These are phyloP conservation scores for Carex sylvatica DNA, from an alignment of 202 grass and related monocot species.

Conservation along the genomic window DNA sequence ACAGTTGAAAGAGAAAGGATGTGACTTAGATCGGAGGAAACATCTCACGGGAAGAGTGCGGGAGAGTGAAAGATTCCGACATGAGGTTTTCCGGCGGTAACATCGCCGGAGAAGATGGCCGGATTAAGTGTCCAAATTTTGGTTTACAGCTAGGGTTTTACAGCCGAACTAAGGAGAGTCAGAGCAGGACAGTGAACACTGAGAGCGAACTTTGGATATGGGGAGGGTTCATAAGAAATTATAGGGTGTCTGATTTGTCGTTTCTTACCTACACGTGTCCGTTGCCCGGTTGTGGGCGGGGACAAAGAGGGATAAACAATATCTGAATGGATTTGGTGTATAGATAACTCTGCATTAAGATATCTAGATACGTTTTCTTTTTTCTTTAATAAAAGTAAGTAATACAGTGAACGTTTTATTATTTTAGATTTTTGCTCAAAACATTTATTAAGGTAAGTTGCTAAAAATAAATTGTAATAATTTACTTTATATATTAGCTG, in stretches of 20 bases:
- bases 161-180: not conserved
- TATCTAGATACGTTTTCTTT: not conserved
- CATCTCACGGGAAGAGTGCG: slow-evolving; percentile 21
- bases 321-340: not conserved
- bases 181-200: not conserved
- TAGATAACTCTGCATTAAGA: not conserved
- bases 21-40: slow-evolving; percentile 25
- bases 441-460: no score
- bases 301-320: not conserved
- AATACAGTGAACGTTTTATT: not conserved
- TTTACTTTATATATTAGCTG: no score
- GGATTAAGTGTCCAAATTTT: not conserved
- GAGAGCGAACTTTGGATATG: not conserved
- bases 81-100: not conserved
- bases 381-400: not conserved
- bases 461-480: no score
- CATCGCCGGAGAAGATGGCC: slow-evolving; percentile 20
- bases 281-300: not conserved
- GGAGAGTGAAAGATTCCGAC: no score
- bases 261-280: not conserved
- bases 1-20: slow-evolving; percentile 26
- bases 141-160: slow-evolving; percentile 17
- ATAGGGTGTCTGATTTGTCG: not conserved
- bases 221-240: not conserved
- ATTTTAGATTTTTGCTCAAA: not conserved